Conservation (phyloP, 768 basidiomycete species). For the Lyophyllum semitale region DNA sequence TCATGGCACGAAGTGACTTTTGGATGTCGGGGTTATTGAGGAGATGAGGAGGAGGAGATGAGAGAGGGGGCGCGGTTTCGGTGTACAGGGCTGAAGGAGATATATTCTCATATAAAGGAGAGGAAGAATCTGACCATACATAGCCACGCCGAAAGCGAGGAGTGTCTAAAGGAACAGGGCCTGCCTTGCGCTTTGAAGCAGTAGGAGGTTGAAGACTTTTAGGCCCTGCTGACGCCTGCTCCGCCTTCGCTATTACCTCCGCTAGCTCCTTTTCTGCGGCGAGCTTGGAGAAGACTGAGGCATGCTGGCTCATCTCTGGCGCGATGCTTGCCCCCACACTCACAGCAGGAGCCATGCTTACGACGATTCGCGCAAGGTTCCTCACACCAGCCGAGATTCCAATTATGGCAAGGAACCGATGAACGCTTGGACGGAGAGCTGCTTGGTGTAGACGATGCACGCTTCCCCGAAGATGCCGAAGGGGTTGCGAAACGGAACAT, state of each 20-base stretch:
- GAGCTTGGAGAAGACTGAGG: not conserved
- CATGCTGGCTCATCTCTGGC: constrained; percentile 3
- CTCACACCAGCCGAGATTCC: not conserved
- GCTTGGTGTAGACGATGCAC: too few species aligned
- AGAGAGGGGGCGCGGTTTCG: not conserved
- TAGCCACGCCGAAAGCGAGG: not conserved
- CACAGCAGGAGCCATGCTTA: constrained; percentile 8
- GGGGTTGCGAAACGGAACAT: not conserved
- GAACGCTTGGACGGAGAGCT: not conserved
- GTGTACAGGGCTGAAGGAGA: too few species aligned
- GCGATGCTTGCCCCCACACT: too few species aligned
- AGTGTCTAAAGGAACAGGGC: not conserved
- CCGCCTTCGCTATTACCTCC: not conserved
- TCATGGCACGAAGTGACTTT: not conserved
- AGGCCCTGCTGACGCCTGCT: constrained; percentile 1
- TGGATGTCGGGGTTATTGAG: not conserved
- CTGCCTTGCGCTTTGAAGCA: not conserved
- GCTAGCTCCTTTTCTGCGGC: not conserved
- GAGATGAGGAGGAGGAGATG: not conserved
- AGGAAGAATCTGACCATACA: not conserved
- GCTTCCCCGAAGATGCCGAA: too few species aligned
- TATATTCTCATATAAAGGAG: not conserved
- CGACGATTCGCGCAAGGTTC: constrained; percentile 8
- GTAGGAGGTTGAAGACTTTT: not conserved
- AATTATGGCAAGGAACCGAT: too few species aligned